A percentile compares a stretch with the other conserved stretches of the same genome.
phyloP scores from a whole-genome alignment of 2,329 filamentous ascomycete genomes.

The Claviceps maximensis region DNA sequence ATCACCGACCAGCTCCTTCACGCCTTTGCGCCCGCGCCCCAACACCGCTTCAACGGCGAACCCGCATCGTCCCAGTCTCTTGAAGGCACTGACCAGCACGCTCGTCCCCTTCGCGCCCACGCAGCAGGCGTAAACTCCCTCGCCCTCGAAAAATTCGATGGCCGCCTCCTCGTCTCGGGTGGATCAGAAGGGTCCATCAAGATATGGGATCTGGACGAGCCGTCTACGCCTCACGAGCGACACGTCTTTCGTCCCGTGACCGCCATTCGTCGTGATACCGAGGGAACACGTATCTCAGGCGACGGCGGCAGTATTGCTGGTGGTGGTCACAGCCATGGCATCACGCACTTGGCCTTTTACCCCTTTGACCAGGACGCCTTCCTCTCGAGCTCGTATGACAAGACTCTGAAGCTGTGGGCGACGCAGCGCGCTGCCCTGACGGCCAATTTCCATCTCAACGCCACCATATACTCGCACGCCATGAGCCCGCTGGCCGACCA shows the following conservation, averaged over 20 bases:
- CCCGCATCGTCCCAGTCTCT: constrained; percentile 4
- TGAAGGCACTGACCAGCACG: constrained; percentile 15
- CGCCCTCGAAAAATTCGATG: constrained; percentile 70
- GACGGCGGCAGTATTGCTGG: constrained; percentile 13
- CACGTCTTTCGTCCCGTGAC: constrained; percentile 42
- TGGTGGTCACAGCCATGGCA: constrained; percentile 49
- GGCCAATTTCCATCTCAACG: constrained; percentile 54
- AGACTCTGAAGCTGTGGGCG: constrained; percentile 62
- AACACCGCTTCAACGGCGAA: constrained; percentile 56
- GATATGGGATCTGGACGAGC: constrained; percentile 72
- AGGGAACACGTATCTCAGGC: neutral
- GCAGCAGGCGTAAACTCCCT: constrained; percentile 66
- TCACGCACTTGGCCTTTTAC: constrained; percentile 67
- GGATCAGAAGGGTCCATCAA: constrained; percentile 75
- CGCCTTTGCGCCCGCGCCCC: constrained; percentile 53
- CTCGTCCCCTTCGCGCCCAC: constrained; percentile 48
- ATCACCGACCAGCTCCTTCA: constrained; percentile 54
- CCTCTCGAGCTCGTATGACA: constrained; percentile 65
- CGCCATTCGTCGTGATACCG: constrained; percentile 30
- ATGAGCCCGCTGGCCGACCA: constrained; percentile 60
- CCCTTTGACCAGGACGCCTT: constrained; percentile 66
- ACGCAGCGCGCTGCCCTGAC: constrained; percentile 48
- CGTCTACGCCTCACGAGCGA: constrained; percentile 27
- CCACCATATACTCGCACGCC: constrained; percentile 63
- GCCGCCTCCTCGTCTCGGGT: constrained; percentile 64